Evolutionary conservation across 306 rosid species (phyloP), one percentile per base, ranked within the genome.

Genomic region (Trichosanthes truncata): DNA sequence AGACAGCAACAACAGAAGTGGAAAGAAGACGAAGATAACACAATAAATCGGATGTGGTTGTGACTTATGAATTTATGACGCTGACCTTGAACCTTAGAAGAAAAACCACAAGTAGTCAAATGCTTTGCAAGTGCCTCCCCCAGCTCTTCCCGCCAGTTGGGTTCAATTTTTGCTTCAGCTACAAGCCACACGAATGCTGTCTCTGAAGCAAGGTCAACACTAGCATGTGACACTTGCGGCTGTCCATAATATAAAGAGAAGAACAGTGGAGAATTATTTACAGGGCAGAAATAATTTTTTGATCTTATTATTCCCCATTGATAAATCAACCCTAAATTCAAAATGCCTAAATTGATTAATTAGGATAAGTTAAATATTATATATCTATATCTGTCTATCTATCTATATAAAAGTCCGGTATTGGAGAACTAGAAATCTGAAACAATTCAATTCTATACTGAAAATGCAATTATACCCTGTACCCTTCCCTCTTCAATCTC

Each of bases 201-300:
- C 79, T 55, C 79, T 8, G 67, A 35, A 52, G 48, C 79, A 55
- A 76, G 79, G 68, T 76, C 79, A n/a, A 76, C 79, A 76, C 79
- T 76, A 76, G 79, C 79, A 33, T n/a, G 36, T 76, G 79, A 55
- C 29, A 76, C 79, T 76, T 76, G 79, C 57, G 66, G 79, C 79
- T 76, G 52, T 52, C 23, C 62, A 75, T 31, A 51, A 76, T 31
- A 5, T 7, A 52, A 74, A 49, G 26, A 45, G 59, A 73, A 52
- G 13, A 17, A 33, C 31, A 74, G 9, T 29, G 41, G 11, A 48
- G 25, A 7, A 0, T 29, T 25, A 25, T 31, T 49, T 15, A 13
- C 26, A 11, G 25, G 31, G 15, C 40, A 74, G 49, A n/a, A 23
- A 41, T 23, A 68, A 11, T 11, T 38, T 17, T n/a, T 9, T 6